Conservation (phyloP, 2,329 filamentous ascomycete genomes). For the Colletotrichum falcatum region DNA sequence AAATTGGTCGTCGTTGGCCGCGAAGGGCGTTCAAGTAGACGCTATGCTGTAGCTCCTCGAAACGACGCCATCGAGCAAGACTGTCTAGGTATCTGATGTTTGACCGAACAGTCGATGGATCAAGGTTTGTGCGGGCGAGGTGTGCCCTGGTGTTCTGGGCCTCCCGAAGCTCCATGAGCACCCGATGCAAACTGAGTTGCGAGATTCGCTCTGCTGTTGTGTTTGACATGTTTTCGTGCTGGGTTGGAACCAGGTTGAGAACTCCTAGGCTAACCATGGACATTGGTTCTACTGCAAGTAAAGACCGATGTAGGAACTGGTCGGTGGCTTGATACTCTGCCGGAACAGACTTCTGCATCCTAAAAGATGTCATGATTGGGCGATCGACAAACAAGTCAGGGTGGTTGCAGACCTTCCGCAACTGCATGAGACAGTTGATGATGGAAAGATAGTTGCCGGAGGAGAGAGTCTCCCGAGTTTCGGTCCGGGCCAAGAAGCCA, state of each 20-base stretch:
- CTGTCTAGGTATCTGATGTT: conserved; percentile 81
- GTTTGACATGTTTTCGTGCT: conserved; percentile 74
- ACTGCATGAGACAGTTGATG: conserved; percentile 97
- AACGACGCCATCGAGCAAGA: conserved; percentile 73
- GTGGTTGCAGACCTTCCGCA: conserved; percentile 98
- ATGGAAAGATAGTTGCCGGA: conserved; percentile 98
- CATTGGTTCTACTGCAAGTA: conserved; percentile 73
- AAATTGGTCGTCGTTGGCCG: conserved; percentile 83
- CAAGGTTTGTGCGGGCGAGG: conserved; percentile 64
- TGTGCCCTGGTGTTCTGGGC: conserved; percentile 74
- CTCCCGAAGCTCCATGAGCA: conserved; percentile 78
- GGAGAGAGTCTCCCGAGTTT: conserved; percentile 88
- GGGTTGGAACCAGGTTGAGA: conserved; percentile 81
- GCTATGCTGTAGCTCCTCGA: conserved; percentile 83
- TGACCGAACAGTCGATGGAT: conserved; percentile 76
- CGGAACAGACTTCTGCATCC: conserved; percentile 83
- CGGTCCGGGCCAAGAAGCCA: conserved; percentile 90
- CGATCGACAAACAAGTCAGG: conserved; percentile 96
- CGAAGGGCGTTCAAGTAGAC: conserved; percentile 85
- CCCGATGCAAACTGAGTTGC: conserved; percentile 76
- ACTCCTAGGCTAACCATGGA: conserved; percentile 78
- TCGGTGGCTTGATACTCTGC: conserved; percentile 82
- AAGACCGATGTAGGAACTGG: conserved; percentile 72
- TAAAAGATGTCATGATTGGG: conserved; percentile 96
- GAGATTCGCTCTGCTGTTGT: conserved; percentile 66